Evolutionary conservation across 2,329 filamentous ascomycete species (phyloP).

Genomic region (Fusarium sp.): DNA sequence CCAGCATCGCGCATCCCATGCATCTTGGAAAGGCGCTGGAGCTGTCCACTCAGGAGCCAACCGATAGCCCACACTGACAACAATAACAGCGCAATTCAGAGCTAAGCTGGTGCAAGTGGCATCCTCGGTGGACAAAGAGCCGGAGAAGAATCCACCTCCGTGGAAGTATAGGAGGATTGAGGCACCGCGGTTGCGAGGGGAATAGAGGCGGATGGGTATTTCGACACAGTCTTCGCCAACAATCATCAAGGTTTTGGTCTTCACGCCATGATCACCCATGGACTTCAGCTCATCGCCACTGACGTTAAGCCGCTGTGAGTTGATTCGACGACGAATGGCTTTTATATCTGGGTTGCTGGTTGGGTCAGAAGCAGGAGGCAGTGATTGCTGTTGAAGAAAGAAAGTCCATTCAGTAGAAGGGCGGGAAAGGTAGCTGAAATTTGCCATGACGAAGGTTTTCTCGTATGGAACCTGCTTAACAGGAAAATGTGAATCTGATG

Average conservation of each 20-base stretch:
- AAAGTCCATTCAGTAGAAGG: not conserved
- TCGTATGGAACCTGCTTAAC: not conserved
- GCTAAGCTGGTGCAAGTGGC: not conserved
- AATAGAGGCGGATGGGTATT: not conserved
- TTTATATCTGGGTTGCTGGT: not conserved
- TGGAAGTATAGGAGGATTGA: not conserved
- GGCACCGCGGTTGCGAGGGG: not conserved
- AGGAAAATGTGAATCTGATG: not conserved
- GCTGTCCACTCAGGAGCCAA: not conserved
- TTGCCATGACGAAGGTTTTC: not conserved
- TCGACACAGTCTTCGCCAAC: not conserved
- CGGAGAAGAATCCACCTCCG: not conserved
- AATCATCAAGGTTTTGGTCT: not conserved
- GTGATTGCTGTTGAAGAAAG: not conserved
- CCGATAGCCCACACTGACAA: not conserved
- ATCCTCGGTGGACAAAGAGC: not conserved
- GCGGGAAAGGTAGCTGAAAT: not conserved
- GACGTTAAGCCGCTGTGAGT: not conserved
- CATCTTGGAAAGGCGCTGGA: not conserved
- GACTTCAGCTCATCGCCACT: not conserved
- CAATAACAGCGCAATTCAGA: not conserved
- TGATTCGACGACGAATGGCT: not conserved
- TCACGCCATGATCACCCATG: not conserved
- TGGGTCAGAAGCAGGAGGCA: not conserved
- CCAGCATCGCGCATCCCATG: not conserved